A percentile compares a stretch with the other conserved stretches of the same genome.
phyloP scores from a whole-genome alignment of 495 filamentous ascomycete genomes.

The Penicillium odoratum region DNA sequence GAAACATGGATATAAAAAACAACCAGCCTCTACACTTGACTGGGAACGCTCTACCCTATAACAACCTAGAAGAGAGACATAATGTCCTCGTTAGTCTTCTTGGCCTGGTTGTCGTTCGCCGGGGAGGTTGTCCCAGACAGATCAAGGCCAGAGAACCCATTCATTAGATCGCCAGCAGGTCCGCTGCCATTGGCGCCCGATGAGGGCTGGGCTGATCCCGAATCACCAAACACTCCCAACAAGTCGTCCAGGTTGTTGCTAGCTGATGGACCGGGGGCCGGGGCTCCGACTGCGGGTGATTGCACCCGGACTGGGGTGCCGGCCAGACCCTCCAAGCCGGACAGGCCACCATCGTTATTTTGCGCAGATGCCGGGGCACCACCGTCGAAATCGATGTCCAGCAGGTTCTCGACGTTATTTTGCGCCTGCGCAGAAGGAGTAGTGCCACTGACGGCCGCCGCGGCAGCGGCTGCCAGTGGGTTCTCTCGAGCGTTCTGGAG shows the following conservation, averaged over 20 bases:
- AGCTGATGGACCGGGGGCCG: conserved; percentile 47
- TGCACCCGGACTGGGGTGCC: conserved; percentile 80
- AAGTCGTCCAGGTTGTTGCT: conserved; percentile 83
- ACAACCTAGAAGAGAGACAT: conserved; percentile 77
- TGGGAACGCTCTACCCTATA: conserved; percentile 14
- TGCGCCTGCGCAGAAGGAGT: conserved; percentile 53
- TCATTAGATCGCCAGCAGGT: conserved; percentile 65
- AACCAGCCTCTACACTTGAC: conserved; percentile 13
- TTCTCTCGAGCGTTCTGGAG: conserved; percentile 89
- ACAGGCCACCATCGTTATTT: conserved; percentile 59
- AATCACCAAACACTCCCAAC: conserved; percentile 73
- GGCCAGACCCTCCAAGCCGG: conserved; percentile 70
- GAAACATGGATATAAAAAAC: conserved; percentile 30
- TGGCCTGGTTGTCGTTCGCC: conserved; percentile 31
- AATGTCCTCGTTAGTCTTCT: conserved; percentile 84
- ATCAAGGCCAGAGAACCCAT: conserved; percentile 80
- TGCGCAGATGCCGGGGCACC: conserved; percentile 86
- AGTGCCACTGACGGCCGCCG: conserved; percentile 61
- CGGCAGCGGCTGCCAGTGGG: conserved; percentile 83
- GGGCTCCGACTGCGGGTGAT: conserved; percentile 54
- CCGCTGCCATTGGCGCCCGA: conserved; percentile 30
- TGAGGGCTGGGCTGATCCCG: conserved; percentile 31
- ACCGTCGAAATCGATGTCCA: conserved; percentile 98
- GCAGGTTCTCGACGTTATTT: conserved; percentile 87
- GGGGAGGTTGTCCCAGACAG: conserved; percentile 54